A percentile compares a stretch with the other conserved stretches of the same genome.
phyloP scores from a whole-genome alignment of 2,329 filamentous ascomycete species.

The Lomentospora prolificans region DNA sequence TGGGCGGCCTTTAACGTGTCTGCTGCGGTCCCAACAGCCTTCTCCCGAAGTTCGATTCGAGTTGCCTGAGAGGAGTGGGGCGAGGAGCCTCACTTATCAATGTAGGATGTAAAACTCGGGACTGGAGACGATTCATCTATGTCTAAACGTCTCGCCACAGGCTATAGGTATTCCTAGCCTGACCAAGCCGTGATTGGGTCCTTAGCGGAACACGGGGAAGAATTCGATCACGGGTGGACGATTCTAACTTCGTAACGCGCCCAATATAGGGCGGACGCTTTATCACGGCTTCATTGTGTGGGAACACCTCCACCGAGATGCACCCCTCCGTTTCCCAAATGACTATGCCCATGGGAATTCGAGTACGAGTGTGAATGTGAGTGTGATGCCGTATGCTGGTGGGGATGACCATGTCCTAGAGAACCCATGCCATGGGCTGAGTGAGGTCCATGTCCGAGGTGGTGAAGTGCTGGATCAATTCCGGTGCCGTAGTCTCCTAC shows the following conservation, averaged over 20 bases:
- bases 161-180: too few relatives aligned
- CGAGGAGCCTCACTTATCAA: too few relatives aligned
- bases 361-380: neutral
- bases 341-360: neutral
- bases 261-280: neutral
- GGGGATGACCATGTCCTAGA: neutral
- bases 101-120: too few relatives aligned
- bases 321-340: neutral
- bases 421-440: neutral
- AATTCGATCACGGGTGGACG: too few relatives aligned
- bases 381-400: conserved; percentile 3
- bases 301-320: neutral
- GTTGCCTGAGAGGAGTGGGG: too few relatives aligned
- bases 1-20: too few relatives aligned
- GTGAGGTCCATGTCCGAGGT: neutral
- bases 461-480: neutral
- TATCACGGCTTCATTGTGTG: neutral
- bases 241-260: neutral
- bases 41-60: too few relatives aligned
- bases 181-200: too few relatives aligned
- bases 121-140: too few relatives aligned
- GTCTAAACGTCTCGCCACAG: too few relatives aligned
- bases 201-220: too few relatives aligned
- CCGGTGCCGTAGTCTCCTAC: neutral
- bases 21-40: too few relatives aligned